Base-by-base conservation (phyloP, 805 yeast species). In the Scheffersomyces amazonensis region DNA sequence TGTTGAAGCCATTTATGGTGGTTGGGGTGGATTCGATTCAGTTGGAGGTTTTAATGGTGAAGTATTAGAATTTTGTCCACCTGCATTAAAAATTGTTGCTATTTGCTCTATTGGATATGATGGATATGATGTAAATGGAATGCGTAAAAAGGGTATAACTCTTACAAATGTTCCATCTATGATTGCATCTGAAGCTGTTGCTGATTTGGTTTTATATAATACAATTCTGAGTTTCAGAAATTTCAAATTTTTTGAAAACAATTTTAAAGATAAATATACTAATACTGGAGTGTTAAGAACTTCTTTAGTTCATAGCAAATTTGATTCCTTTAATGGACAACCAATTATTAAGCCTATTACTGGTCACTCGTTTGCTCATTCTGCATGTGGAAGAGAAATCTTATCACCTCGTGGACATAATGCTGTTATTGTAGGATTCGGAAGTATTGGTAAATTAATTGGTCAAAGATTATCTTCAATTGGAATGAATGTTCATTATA, bases 361-460 rank as follows among this genome's bases (percentile, higher is more conserved):
- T 12, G 52, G 49, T 1, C 16, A 31, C 16, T n/a, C 23, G 5
- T 59, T 71, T 27, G 68, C 85, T 16, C 67, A 73, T 20, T 55
- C 56, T n/a, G 58, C 78, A 5, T 81, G 80, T 31, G 71, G 76
- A 2, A 63, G 75, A 42, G 49, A 56, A 20, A 53, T 53, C 19
- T 55, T 74, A 16, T 69, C 79, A 3, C 88, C 89, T 8, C 54
- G 57, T n/a, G 80, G 79, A 13, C 81, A 78, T 50, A 66, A 64
- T 23, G 88, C 73, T 1, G 77, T 83, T 2, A 70, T 86, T 22
- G 78, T 83, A 2, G 95, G 95, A 0, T 80, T 85, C 49, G 95
- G 95, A 1, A 68, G 77, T 18, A 86, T 86, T 48, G 95, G 95
- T 9, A 73, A 73, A 52, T 68, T 71, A 24, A 76, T 83, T 42